phyloP scores from a whole-genome alignment of 2,329 filamentous ascomycete genomes.

The Tricladium varicosporioides region DNA sequence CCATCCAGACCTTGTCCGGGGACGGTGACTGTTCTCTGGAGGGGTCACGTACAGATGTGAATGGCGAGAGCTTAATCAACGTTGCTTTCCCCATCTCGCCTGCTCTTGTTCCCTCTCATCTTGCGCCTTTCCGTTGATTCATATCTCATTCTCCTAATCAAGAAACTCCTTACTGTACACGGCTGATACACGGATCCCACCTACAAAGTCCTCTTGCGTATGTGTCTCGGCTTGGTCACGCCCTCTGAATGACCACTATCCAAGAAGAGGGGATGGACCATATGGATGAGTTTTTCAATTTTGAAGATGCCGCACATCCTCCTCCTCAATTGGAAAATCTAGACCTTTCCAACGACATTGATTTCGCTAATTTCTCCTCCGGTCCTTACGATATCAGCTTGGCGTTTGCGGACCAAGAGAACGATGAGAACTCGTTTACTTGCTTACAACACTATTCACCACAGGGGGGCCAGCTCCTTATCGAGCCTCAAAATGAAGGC shows the following conservation, averaged over 20 bases:
- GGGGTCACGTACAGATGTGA: neutral
- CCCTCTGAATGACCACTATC: conserved; percentile 38
- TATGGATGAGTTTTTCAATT: conserved; percentile 62
- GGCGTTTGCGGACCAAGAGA: conserved; percentile 53
- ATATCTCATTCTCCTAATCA: neutral
- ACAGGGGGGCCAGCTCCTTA: conserved; percentile 35
- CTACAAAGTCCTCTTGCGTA: neutral
- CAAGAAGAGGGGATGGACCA: conserved; percentile 35
- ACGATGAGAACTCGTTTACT: conserved; percentile 59
- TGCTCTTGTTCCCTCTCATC: neutral
- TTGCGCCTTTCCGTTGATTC: conserved; percentile 4
- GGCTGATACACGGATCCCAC: neutral
- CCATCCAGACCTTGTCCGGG: neutral
- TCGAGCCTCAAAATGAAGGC: conserved; percentile 30
- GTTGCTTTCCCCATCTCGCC: neutral
- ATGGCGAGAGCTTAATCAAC: conserved; percentile 3
- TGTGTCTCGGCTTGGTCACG: conserved; percentile 8
- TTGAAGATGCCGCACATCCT: conserved; percentile 47
- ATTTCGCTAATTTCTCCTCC: conserved; percentile 21
- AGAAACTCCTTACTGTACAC: neutral
- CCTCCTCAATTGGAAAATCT: neutral
- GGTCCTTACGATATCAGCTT: conserved; percentile 47
- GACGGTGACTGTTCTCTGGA: conserved; percentile 14
- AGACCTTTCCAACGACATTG: conserved; percentile 10
- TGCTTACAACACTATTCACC: conserved; percentile 57